These are phyloP conservation scores for Gossypium sturtianum DNA, from an alignment of 345 rosid genomes.

Conservation along the genomic window DNA sequence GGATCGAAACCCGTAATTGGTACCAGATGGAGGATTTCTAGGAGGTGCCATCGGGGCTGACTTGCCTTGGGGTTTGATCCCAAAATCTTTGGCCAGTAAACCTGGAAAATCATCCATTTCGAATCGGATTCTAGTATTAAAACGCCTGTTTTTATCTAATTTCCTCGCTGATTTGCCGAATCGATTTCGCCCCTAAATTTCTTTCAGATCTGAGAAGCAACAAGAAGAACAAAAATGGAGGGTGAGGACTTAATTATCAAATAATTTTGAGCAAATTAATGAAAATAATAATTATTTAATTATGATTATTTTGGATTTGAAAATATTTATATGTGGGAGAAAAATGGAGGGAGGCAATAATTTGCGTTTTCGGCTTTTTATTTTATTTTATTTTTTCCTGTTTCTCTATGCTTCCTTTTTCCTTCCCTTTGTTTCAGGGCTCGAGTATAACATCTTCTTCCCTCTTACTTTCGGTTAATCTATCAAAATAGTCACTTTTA, in stretches of 20 bases:
- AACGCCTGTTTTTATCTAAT: not conserved
- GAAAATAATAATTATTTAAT: not conserved
- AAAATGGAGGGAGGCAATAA: too few relatives aligned
- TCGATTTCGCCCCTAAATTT: slow-evolving; percentile 5
- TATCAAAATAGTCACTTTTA: fast-evolving
- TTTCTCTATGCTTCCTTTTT: too few relatives aligned
- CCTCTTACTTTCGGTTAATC: fast-evolving
- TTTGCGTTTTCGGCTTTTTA: too few relatives aligned
- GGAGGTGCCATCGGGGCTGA: slow-evolving; percentile 74
- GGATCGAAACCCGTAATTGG: slow-evolving; percentile 32
- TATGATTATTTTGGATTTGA: not conserved
- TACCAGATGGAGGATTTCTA: slow-evolving; percentile 15
- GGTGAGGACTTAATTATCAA: slow-evolving; percentile 17
- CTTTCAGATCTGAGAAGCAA: slow-evolving; percentile 15
- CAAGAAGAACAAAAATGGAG: slow-evolving; percentile 8
- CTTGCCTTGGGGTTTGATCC: slow-evolving; percentile 68
- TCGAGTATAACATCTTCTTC: too few relatives aligned
- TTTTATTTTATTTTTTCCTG: too few relatives aligned
- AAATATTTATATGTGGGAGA: not conserved
- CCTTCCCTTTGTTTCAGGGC: too few relatives aligned
- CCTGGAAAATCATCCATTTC: slow-evolving; percentile 71
- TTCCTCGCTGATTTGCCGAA: not conserved
- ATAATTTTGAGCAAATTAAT: slow-evolving; percentile 1
- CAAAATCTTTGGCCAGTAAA: slow-evolving; percentile 51
- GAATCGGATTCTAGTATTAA: not conserved